Evolutionary conservation across 495 filamentous ascomycete genomes (phyloP).

Genomic region (Aspergillus nidulans): DNA sequence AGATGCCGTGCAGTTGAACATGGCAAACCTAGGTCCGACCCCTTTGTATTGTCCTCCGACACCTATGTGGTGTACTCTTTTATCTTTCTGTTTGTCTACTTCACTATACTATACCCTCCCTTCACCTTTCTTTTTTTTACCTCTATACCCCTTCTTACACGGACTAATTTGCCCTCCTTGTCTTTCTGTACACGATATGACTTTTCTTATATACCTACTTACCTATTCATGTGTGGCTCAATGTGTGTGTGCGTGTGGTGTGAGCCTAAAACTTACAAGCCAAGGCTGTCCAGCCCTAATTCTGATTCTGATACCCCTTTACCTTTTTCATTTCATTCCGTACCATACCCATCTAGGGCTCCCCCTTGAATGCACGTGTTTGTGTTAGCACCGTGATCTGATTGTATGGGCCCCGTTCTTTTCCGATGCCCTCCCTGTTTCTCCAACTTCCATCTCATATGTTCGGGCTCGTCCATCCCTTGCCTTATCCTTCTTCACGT

Average conservation of each 20-base stretch:
- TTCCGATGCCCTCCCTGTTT: too few relatives aligned
- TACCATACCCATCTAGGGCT: too few relatives aligned
- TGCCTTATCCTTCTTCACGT: too few relatives aligned
- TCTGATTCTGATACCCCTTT: slow-evolving; percentile 14
- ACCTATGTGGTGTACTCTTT: background rate
- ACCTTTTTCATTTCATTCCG: background rate
- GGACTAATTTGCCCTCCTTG: background rate
- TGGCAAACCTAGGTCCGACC: background rate
- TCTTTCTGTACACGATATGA: background rate
- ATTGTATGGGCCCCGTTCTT: background rate
- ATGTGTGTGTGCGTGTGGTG: background rate
- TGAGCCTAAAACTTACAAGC: background rate
- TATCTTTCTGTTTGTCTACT: background rate
- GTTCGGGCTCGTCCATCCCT: too few relatives aligned
- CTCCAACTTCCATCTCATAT: too few relatives aligned
- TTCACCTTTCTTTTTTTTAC: background rate
- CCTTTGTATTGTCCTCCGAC: background rate
- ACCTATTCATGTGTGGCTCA: background rate
- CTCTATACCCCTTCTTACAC: background rate
- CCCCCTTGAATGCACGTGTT: too few relatives aligned
- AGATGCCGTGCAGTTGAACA: background rate
- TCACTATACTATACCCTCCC: background rate
- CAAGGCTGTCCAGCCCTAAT: background rate
- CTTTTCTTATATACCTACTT: slow-evolving; percentile 3
- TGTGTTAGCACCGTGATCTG: too few relatives aligned